Conservation (phyloP, 805 yeast genomes). For the Ogataea nakhonphanomensis region DNA sequence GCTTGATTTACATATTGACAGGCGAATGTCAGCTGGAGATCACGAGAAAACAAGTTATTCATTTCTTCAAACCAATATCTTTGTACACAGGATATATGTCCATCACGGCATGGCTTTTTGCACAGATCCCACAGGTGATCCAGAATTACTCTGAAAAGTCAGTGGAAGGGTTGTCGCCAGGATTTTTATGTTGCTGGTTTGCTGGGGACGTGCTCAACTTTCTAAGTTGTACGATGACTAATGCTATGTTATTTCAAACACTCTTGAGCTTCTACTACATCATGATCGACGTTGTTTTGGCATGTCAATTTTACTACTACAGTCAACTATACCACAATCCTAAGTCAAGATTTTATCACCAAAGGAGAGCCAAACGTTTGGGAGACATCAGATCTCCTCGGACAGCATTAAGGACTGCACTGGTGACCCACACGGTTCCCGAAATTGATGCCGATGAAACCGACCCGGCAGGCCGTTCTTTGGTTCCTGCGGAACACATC, state of each 20-base stretch:
- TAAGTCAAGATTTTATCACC: slow-evolving; percentile 27
- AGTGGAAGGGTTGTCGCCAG: slow-evolving; percentile 64
- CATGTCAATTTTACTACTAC: slow-evolving; percentile 48
- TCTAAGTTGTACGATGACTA: slow-evolving; percentile 43
- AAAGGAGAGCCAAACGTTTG: slow-evolving; percentile 15
- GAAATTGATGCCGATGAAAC: slow-evolving; percentile 1
- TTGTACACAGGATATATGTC: slow-evolving; percentile 37
- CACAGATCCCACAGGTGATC: slow-evolving; percentile 68
- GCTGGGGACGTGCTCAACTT: slow-evolving; percentile 59
- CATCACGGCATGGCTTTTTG: slow-evolving; percentile 63
- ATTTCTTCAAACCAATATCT: slow-evolving; percentile 26
- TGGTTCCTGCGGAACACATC: slow-evolving; percentile 8
- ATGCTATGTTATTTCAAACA: slow-evolving; percentile 47
- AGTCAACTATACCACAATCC: slow-evolving; percentile 39
- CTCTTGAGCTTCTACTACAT: slow-evolving; percentile 47
- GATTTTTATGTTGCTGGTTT: slow-evolving; percentile 61
- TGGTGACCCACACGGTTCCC: slow-evolving; percentile 7
- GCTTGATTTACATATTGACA: slow-evolving; percentile 22
- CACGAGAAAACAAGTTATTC: slow-evolving; percentile 18
- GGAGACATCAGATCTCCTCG: slow-evolving; percentile 24
- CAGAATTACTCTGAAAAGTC: slow-evolving; percentile 56
- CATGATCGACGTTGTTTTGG: slow-evolving; percentile 43
- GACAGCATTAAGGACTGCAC: slow-evolving; percentile 21
- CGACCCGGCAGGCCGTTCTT: not conserved
- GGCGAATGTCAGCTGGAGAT: slow-evolving; percentile 24